A percentile compares a stretch with the other conserved stretches of the same genome.
Conservation (phyloP, 2,329 filamentous ascomycete species). For the Penicillium sp. region DNA sequence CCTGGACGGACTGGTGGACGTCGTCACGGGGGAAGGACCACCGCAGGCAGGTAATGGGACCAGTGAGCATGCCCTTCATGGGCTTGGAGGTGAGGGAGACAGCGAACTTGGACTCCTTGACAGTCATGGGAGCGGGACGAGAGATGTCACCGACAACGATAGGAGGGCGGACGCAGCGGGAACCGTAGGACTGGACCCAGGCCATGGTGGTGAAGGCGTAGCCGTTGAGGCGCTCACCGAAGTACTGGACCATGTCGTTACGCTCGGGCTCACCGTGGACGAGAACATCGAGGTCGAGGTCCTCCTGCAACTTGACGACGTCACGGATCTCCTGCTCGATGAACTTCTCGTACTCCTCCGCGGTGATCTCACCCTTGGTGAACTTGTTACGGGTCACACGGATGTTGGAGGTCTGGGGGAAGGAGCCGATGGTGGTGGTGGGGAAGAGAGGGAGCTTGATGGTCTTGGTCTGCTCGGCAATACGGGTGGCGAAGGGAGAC, state of each 20-base stretch:
- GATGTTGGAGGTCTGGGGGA: slow-evolving; percentile 99
- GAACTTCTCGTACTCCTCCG: slow-evolving; percentile 94
- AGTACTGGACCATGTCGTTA: slow-evolving; percentile 99
- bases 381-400: slow-evolving; percentile 96
- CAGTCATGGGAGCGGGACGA: slow-evolving; percentile 94
- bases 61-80: slow-evolving; percentile 99
- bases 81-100: slow-evolving; percentile 95
- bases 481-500: slow-evolving; percentile 82
- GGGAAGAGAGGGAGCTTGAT: slow-evolving; percentile 96
- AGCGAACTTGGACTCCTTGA: slow-evolving; percentile 99
- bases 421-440: slow-evolving; percentile 98
- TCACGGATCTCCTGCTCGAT: slow-evolving; percentile 98
- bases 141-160: slow-evolving; percentile 99
- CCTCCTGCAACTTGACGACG: slow-evolving; percentile 94
- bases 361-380: slow-evolving; percentile 96
- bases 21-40: slow-evolving; percentile 99
- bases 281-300: slow-evolving; percentile 94
- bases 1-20: slow-evolving; percentile 98
- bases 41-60: slow-evolving; percentile 95
- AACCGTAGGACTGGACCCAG: slow-evolving; percentile 98
- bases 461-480: slow-evolving; percentile 84
- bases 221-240: slow-evolving; percentile 93
- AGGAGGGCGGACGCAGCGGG: slow-evolving; percentile 94
- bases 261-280: slow-evolving; percentile 99
- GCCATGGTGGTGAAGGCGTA: slow-evolving; percentile 95